Conservation (phyloP, 2,329 filamentous ascomycete species). For the Didymella pomorum region DNA sequence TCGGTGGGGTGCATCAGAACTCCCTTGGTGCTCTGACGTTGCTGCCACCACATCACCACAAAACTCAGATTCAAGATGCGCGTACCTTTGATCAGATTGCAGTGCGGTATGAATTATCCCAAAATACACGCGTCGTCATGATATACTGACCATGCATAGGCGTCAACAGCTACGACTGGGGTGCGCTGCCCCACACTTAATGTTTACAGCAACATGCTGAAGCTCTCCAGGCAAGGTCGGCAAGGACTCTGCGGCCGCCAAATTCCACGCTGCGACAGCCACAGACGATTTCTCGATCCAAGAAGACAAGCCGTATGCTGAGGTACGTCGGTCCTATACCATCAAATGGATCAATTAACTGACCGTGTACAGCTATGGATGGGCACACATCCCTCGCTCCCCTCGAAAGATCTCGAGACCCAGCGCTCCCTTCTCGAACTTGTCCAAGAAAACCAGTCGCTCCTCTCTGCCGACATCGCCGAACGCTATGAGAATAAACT, state of each 20-base stretch:
- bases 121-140: slow-evolving; percentile 16
- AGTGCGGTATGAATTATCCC: slow-evolving; percentile 65
- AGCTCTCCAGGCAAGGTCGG: slow-evolving; percentile 77
- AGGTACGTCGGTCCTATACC: slow-evolving; percentile 63
- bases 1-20: slow-evolving; percentile 28
- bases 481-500: slow-evolving; percentile 81
- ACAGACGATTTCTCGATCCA: slow-evolving; percentile 79
- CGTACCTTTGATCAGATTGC: slow-evolving; percentile 83
- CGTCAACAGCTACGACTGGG: slow-evolving; percentile 99
- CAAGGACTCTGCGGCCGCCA: slow-evolving; percentile 83
- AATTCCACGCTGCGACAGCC: slow-evolving; percentile 85
- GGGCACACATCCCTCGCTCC: slow-evolving; percentile 96
- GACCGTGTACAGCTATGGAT: slow-evolving; percentile 81
- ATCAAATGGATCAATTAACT: slow-evolving; percentile 19
- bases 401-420: slow-evolving; percentile 86
- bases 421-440: slow-evolving; percentile 87
- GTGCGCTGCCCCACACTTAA: slow-evolving; percentile 54
- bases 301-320: slow-evolving; percentile 90
- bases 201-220: slow-evolving; percentile 37
- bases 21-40: slow-evolving; percentile 25
- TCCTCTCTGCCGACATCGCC: slow-evolving; percentile 77
- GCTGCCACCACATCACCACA: slow-evolving; percentile 22
- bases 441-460: slow-evolving; percentile 82
- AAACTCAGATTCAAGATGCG: slow-evolving; percentile 40
- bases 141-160: slow-evolving; percentile 61